Percentiles rank a stretch among this genome's conserved stretches.
phyloP scores from a whole-genome alignment of 2,329 filamentous ascomycete species.

The Lachnellula arida region DNA sequence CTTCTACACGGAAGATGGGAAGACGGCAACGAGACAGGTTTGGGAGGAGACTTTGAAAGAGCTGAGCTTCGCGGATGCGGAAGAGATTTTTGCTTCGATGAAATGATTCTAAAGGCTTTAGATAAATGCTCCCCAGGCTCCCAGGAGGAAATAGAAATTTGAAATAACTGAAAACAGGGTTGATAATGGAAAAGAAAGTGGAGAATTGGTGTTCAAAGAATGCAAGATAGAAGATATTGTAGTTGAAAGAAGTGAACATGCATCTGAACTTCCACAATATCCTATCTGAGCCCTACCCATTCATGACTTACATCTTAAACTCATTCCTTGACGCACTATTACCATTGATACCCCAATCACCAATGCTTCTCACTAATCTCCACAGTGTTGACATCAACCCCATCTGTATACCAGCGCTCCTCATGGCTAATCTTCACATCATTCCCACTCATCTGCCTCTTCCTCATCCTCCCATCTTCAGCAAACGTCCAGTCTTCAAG shows the following conservation, averaged over 20 bases:
- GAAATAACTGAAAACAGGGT: too few relatives aligned
- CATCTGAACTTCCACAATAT: too few relatives aligned
- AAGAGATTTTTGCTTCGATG: conserved; percentile 9
- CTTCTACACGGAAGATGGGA: conserved; percentile 34
- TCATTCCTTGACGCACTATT: too few relatives aligned
- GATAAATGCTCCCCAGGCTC: too few relatives aligned
- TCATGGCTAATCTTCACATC: conserved; percentile 58
- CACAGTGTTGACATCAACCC: conserved; percentile 63
- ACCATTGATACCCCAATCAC: conserved; percentile 34
- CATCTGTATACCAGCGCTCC: conserved; percentile 66
- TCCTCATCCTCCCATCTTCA: conserved; percentile 64
- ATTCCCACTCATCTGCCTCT: conserved; percentile 72
- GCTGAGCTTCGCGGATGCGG: conserved; percentile 30
- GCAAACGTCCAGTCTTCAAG: conserved; percentile 77
- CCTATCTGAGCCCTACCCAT: too few relatives aligned
- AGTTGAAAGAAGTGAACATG: too few relatives aligned
- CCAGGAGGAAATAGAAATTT: too few relatives aligned
- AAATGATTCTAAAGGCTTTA: background rate
- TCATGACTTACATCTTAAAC: too few relatives aligned
- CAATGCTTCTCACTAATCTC: conserved; percentile 64
- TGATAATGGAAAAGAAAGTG: too few relatives aligned
- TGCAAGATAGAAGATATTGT: too few relatives aligned
- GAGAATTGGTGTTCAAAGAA: too few relatives aligned
- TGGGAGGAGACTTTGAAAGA: conserved; percentile 37
- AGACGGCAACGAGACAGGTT: conserved; percentile 31